Conservation (phyloP, 108 stramenopile species). For the Skeletonema tropicum region DNA sequence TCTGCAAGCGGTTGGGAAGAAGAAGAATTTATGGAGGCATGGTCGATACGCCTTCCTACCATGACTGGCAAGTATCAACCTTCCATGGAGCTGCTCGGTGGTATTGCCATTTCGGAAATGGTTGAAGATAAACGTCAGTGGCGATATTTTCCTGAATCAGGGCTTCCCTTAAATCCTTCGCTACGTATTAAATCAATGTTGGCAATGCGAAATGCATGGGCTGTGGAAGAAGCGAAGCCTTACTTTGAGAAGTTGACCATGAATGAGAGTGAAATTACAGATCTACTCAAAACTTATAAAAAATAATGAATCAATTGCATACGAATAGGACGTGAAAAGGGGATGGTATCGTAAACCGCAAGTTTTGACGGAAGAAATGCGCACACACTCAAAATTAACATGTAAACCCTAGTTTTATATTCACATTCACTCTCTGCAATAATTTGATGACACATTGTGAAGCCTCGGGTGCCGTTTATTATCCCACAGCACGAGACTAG, state of each 20-base stretch:
- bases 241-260: slow-evolving; percentile 32
- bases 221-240: slow-evolving; percentile 31
- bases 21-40: slow-evolving; percentile 40
- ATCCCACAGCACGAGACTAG: no score
- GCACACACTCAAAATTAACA: background rate
- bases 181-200: slow-evolving; percentile 39
- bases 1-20: slow-evolving; percentile 22
- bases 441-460: background rate
- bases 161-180: slow-evolving; percentile 17
- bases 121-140: slow-evolving; percentile 16
- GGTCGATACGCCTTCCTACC: slow-evolving; percentile 36
- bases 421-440: background rate
- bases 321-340: no score
- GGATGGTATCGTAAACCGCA: no score
- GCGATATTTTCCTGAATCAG: slow-evolving; percentile 43
- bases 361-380: no score
- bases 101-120: slow-evolving; percentile 36
- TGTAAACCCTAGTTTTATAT: background rate
- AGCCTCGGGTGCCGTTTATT: background rate
- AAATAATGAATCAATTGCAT: background rate
- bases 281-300: background rate
- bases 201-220: slow-evolving; percentile 38
- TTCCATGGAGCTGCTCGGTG: slow-evolving; percentile 14
- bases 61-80: slow-evolving; percentile 31
- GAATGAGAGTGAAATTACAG: background rate